Evolutionary conservation across 2,329 filamentous ascomycete genomes (phyloP), one percentile per base, ranked within the genome.

Genomic region (Trichoderma arundinaceum): DNA sequence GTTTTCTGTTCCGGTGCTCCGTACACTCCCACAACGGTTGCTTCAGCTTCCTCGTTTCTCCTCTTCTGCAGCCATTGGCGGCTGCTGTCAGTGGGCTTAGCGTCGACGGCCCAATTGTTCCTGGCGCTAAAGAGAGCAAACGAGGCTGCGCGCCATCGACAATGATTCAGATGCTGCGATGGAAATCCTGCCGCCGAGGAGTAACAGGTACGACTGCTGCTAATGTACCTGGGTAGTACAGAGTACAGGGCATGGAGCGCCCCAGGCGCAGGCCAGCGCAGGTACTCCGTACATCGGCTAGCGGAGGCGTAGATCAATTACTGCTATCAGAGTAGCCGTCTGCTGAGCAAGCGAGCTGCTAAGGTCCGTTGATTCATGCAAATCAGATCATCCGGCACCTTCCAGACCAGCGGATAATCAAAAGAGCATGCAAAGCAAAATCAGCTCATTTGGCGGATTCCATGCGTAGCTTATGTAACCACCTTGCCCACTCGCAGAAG

Each of bases 331-430:
- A 35, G 35, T 62, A 12, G 56, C 17, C 33, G 38, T 39, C n/a
- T 41, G 3, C 38, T 12, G 17, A 15, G n/a, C 35, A 63, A 46
- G 56, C 56, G 56, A 59, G 39, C n/a, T n/a, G 41, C 39, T 41
- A 41, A 17, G 13, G 38, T 10, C 13, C 15, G 19, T 51, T 15
- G 15, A 54, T 59, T 54, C 28, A 54, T 63, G 59, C 59, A 35
- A 54, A 63, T 63, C 59, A 53, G 41, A 46, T 53, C 48, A 54
- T 63, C 49, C 59, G 59, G 59, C 9, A 54, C 38, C 48, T 63
- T 54, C 39, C 59, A 63, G 39, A 53, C 48, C 48, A 63, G 28
- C 48, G 38, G 17, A 46, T 52, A 61, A 43, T 43, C 22, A 41
- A 51, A 51, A 19, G 17, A 9, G 7, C 58, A 41, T 39, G 32